Base-by-base conservation (phyloP, 2,329 filamentous ascomycete genomes). In the Hymenoscyphus albidus region DNA sequence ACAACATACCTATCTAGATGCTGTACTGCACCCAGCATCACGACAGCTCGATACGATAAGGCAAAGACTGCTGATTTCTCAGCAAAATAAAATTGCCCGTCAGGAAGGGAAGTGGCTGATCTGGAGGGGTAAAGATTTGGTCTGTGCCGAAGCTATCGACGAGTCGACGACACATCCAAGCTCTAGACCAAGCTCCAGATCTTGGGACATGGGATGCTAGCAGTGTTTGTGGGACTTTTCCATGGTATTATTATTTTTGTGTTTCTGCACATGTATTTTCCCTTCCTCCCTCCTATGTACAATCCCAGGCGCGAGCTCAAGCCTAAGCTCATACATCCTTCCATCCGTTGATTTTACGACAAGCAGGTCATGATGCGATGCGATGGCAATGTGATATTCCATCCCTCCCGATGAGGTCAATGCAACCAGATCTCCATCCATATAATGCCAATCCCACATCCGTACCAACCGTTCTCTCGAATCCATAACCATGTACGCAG, bases 361-460 rank as follows among this genome's bases (percentile, higher is more conserved):
- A 12, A 27, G 9, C 9, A 35, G 35, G 9, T 35, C 35, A 35
- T 35, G 9, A 35, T 5, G 35, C 35, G 35, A 35, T 35, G 35
- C 9, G 35, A 35, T 35, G 35, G 35, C 9, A 10, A 35, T 35
- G 4, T 54, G 18, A n/a, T 44, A 44, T n/a, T n/a, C 42, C 16
- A 44, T 27, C n/a, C 48, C 2, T 54, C 48, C 48, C 48, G 5
- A 2, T 35, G 35, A 35, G 13, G 48, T 27, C 18, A 54, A 27
- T 54, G 48, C 48, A 54, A 54, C 13, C 48, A 54, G 22, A 54
- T 27, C 48, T 54, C 48, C 48, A 54, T 54, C 48, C 18, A 54
- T 54, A 22, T 54, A 18, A 22, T 27, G n/a, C 48, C 48, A 54
- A 54, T 27, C 14, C 22, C 22, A 27, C 48, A n/a, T 54, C 42